phyloP scores from a whole-genome alignment of 495 filamentous ascomycete genomes.

The Aspergillus sclerotiicarbonarius region DNA sequence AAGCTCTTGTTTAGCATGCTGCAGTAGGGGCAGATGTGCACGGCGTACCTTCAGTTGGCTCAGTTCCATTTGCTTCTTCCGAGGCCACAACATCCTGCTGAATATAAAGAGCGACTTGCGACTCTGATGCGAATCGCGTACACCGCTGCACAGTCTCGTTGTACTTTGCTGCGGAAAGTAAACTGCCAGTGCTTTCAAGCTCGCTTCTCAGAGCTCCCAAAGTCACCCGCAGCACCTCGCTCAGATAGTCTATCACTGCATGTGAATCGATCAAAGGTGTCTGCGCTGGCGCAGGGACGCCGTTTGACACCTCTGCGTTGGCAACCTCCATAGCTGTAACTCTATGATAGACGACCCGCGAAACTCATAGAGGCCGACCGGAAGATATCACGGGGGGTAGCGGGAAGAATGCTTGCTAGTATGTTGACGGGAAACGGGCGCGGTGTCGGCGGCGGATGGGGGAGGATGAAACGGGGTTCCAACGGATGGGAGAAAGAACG shows the following conservation, averaged over 20 bases:
- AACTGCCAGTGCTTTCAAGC: slow-evolving; percentile 73
- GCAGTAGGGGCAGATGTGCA: neutral
- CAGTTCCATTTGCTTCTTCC: slow-evolving; percentile 50
- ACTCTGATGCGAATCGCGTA: slow-evolving; percentile 82
- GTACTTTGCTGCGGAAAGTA: slow-evolving; percentile 69
- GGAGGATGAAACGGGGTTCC: neutral
- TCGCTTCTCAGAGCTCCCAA: slow-evolving; percentile 81
- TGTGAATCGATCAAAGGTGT: slow-evolving; percentile 53
- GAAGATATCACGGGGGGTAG: neutral
- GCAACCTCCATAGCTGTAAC: slow-evolving; percentile 49
- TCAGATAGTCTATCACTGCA: slow-evolving; percentile 73
- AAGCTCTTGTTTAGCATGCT: slow-evolving; percentile 8
- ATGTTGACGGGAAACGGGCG: slow-evolving; percentile 6
- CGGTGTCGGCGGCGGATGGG: slow-evolving; percentile 3
- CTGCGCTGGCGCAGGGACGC: slow-evolving; percentile 39
- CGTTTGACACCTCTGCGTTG: slow-evolving; percentile 46
- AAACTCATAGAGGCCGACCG: slow-evolving; percentile 30
- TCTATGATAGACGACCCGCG: slow-evolving; percentile 23
- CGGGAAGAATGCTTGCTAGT: neutral
- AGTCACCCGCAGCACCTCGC: slow-evolving; percentile 73
- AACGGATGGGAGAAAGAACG: no score
- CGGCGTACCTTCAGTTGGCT: slow-evolving; percentile 44
- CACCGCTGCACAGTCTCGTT: slow-evolving; percentile 82
- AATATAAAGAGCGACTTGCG: slow-evolving; percentile 84
- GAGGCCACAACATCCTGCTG: slow-evolving; percentile 71